Evolutionary conservation across 1,284 basidiomycete species (phyloP), one percentile per base, ranked within the genome.

Genomic region (Chondrostereum purpureum): DNA sequence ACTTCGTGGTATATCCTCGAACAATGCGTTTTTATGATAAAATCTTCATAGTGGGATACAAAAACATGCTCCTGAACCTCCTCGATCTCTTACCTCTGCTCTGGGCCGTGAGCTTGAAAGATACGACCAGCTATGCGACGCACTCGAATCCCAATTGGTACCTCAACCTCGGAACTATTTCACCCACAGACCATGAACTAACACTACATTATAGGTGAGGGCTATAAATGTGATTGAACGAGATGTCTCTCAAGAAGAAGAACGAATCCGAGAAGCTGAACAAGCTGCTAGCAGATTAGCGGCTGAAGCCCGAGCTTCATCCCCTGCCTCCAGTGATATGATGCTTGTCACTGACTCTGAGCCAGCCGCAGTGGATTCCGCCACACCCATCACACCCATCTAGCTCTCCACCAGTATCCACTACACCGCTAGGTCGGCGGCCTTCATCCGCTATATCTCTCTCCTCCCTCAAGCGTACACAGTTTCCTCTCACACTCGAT

Each of bases 101-200:
- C 68, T 89, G 17, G 82, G 84, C 11, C 73, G 75, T 27, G 84
- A 87, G 55, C 64, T 88, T 1, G 83, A 86, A 57, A 80, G 75
- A 55, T 89, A 83, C 53, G 83, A 88, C 55, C 83, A 86, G 53
- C 54, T 88, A 5, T 87, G 83, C 51, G 86, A 89, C 56, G 68
- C 76, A 2, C 75, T 89, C 42, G 86, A 88, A 57, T 71, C 77
- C 27, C 77, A 80, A 44, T 56, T 89, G 50, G 86, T 80, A 58
- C 60, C 78, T 57, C 23, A n/a, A n/a, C 27, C 20, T 34, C 37
- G 34, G 31, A n/a, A 13, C 39, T n/a, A n/a, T 44, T 39, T 40
- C 35, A 51, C 20, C 41, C 46, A 33, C 24, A 23, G 47, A 4
- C 5, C 38, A 31, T 46, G 19, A 24, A 27, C 19, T 38, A 13